Evolutionary conservation across 345 rosid genomes (phyloP).

Genomic region (Noccaea caerulescens): DNA sequence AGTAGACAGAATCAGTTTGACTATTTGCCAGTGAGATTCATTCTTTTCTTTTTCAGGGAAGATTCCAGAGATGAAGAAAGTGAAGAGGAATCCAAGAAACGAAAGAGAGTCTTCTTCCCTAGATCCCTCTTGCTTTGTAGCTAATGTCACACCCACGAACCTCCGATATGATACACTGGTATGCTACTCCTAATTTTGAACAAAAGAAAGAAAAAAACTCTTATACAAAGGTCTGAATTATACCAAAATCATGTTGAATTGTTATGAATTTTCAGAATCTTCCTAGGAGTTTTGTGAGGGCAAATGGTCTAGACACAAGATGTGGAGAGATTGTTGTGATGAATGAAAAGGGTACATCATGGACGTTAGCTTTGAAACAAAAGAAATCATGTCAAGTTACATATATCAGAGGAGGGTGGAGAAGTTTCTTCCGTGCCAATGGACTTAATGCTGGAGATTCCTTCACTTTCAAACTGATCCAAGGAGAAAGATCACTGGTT

Average conservation of each 20-base stretch:
- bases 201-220: too few relatives aligned
- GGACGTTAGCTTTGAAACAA: background rate
- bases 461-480: conserved; percentile 22
- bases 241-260: background rate
- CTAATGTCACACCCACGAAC: too few relatives aligned
- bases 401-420: conserved; percentile 31
- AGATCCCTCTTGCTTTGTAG: too few relatives aligned
- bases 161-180: too few relatives aligned
- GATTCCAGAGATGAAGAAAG: background rate
- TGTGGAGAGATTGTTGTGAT: conserved; percentile 18
- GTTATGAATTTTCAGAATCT: background rate
- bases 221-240: too few relatives aligned
- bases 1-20: background rate
- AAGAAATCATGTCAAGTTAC: background rate
- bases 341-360: conserved; percentile 26
- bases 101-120: too few relatives aligned
- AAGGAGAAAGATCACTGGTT: conserved; percentile 21
- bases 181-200: too few relatives aligned
- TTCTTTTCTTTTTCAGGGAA: conserved; percentile 1
- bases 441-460: conserved; percentile 11
- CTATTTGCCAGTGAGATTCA: background rate
- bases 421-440: conserved; percentile 20
- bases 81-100: too few relatives aligned
- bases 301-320: background rate
- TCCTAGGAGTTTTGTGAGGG: background rate